Percentiles rank a stretch among this genome's conserved stretches.
Conservation (phyloP, 768 basidiomycete species). For the Suillus placidus region DNA sequence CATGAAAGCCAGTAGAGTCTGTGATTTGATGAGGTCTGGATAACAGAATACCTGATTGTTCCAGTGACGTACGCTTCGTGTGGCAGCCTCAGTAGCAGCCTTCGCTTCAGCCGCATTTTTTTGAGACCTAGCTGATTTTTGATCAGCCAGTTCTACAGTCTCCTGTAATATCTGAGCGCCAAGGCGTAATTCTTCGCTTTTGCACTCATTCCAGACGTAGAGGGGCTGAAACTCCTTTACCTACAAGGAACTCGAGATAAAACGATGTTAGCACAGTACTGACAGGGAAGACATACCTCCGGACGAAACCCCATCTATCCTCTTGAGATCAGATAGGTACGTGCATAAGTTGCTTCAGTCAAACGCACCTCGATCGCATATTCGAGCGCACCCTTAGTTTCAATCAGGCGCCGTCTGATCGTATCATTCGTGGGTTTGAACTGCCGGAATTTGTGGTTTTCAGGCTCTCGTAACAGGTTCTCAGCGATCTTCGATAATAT, state of each 20-base stretch:
- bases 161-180: slow-evolving; percentile 72
- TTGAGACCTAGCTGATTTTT: slow-evolving; percentile 50
- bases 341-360: slow-evolving; percentile 5
- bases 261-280: not conserved
- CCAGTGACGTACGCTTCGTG: slow-evolving; percentile 50
- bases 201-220: slow-evolving; percentile 61
- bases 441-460: slow-evolving; percentile 68
- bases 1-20: slow-evolving; percentile 81
- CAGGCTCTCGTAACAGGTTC: slow-evolving; percentile 73
- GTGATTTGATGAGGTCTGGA: slow-evolving; percentile 7
- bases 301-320: slow-evolving; percentile 75
- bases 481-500: slow-evolving; percentile 69
- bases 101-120: slow-evolving; percentile 59
- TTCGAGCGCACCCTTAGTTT: slow-evolving; percentile 73
- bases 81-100: slow-evolving; percentile 52
- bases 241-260: slow-evolving; percentile 35
- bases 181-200: slow-evolving; percentile 57
- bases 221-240: slow-evolving; percentile 73
- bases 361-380: slow-evolving; percentile 74
- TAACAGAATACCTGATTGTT: not conserved
- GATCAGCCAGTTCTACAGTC: slow-evolving; percentile 51
- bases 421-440: slow-evolving; percentile 77
- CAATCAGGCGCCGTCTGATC: slow-evolving; percentile 68
- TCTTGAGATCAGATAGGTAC: slow-evolving; percentile 17
- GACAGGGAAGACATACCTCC: slow-evolving; percentile 47